A percentile compares a stretch with the other conserved stretches of the same genome.
These are phyloP conservation scores for Carex littledalei DNA, from an alignment of 176 grass and related monocot species.

Conservation along the genomic window DNA sequence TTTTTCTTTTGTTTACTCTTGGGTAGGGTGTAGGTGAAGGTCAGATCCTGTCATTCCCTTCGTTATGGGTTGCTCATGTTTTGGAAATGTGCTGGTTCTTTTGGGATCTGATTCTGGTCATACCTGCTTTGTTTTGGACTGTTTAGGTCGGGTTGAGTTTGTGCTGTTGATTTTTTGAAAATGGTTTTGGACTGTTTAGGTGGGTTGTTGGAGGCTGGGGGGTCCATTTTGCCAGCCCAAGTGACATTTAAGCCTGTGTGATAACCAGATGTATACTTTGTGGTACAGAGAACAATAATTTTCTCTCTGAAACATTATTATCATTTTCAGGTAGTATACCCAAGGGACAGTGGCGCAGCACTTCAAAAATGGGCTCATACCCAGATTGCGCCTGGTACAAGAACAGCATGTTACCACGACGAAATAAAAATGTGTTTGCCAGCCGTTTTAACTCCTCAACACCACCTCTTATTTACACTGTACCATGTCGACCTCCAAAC, in stretches of 20 bases:
- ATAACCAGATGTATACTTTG: not conserved
- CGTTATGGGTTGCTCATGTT: not conserved
- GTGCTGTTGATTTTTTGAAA: not conserved
- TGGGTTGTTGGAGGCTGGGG: not conserved
- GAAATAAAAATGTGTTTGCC: constrained; percentile 95
- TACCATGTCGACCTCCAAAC: constrained; percentile 95
- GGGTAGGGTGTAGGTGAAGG: not conserved
- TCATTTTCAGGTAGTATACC: constrained; percentile 68
- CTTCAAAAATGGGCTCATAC: constrained; percentile 87
- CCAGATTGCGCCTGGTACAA: constrained; percentile 76
- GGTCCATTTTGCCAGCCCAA: not conserved
- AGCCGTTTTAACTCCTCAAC: constrained; percentile 80
- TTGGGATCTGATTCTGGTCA: not conserved
- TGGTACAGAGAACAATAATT: not conserved
- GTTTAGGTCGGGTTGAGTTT: not conserved
- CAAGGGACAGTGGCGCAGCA: constrained; percentile 52
- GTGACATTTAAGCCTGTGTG: not conserved
- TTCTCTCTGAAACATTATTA: not conserved
- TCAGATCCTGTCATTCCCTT: not conserved
- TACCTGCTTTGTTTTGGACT: not conserved
- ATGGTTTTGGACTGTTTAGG: not conserved
- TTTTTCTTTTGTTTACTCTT: not conserved
- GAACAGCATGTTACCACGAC: constrained; percentile 88
- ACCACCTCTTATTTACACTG: constrained; percentile 95
- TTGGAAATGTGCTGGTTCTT: not conserved